Evolutionary conservation across 306 rosid species (phyloP).

Genomic region (Vigna mungo): DNA sequence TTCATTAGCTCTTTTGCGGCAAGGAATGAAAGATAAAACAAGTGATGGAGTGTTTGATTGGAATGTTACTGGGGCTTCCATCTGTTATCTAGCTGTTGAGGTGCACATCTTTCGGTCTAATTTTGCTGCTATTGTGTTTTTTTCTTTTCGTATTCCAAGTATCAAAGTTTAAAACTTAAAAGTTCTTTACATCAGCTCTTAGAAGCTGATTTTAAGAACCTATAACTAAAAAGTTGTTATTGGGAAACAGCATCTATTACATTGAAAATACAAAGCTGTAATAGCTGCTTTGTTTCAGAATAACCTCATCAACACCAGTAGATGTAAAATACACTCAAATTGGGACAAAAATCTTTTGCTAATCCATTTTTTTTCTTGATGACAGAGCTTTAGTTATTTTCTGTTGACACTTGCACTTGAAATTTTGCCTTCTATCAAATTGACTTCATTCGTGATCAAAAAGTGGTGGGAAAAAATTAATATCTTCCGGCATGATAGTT

Average conservation of each 20-base stretch:
- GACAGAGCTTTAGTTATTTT: conserved; percentile 81
- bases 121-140: conserved; percentile 35
- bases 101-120: conserved; percentile 48
- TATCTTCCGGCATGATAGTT: conserved; percentile 45
- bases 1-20: conserved; percentile 94
- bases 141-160: conserved; percentile 36
- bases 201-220: not conserved
- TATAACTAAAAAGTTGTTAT: not conserved
- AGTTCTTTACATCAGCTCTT: not conserved
- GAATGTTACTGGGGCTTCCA: conserved; percentile 94
- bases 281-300: not conserved
- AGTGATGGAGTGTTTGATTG: conserved; percentile 83
- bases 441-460: conserved; percentile 57
- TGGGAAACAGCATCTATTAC: not conserved
- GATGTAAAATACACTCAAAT: not conserved
- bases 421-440: conserved; percentile 67
- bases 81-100: conserved; percentile 92
- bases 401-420: conserved; percentile 82
- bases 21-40: conserved; percentile 93
- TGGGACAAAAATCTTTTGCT: conserved; percentile 18
- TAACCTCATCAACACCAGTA: not conserved
- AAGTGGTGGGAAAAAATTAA: conserved; percentile 61
- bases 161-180: conserved; percentile 35
- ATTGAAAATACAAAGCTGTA: not conserved
- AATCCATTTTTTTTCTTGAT: conserved; percentile 39